phyloP scores from a whole-genome alignment of 2,329 filamentous ascomycete genomes.

The Xylaria arbuscula region DNA sequence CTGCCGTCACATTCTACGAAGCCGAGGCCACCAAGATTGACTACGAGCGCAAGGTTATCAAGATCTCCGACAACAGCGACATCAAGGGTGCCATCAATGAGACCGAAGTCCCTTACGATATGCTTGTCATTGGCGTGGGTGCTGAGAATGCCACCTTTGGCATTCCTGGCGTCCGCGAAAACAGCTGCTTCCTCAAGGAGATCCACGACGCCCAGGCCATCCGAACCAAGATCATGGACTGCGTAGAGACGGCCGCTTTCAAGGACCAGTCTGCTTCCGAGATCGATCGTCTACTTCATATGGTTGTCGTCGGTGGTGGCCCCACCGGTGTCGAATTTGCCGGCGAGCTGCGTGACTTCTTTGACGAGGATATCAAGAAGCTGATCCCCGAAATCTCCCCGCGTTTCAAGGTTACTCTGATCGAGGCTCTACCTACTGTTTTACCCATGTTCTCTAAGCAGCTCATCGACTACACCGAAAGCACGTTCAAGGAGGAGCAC shows the following conservation, averaged over 20 bases:
- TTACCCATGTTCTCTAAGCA: slow-evolving; percentile 99
- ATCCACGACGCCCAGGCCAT: slow-evolving; percentile 96
- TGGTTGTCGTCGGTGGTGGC: slow-evolving; percentile 94
- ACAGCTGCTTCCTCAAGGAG: slow-evolving; percentile 99
- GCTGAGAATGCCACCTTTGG: slow-evolving; percentile 99
- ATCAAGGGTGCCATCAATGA: slow-evolving; percentile 84
- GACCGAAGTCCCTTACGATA: slow-evolving; percentile 95
- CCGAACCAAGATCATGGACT: slow-evolving; percentile 99
- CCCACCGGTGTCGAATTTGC: slow-evolving; percentile 98
- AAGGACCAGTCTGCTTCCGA: slow-evolving; percentile 93
- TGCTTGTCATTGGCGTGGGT: slow-evolving; percentile 96
- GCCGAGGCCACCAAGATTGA: slow-evolving; percentile 97
- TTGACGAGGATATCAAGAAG: slow-evolving; percentile 97
- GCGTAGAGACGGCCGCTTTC: slow-evolving; percentile 97
- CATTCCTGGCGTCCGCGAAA: slow-evolving; percentile 92
- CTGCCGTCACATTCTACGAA: slow-evolving; percentile 95
- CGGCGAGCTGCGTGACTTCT: slow-evolving; percentile 98
- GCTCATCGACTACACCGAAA: slow-evolving; percentile 98
- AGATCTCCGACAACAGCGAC: slow-evolving; percentile 91
- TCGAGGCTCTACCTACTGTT: slow-evolving; percentile 96
- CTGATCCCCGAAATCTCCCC: slow-evolving; percentile 95
- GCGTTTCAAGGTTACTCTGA: slow-evolving; percentile 96
- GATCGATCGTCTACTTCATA: slow-evolving; percentile 93
- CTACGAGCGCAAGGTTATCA: slow-evolving; percentile 86
- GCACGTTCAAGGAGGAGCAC: slow-evolving; percentile 98